Evolutionary conservation across 2,329 filamentous ascomycete species (phyloP), one percentile per base, ranked within the genome.

Genomic region (Talaromyces sp.): DNA sequence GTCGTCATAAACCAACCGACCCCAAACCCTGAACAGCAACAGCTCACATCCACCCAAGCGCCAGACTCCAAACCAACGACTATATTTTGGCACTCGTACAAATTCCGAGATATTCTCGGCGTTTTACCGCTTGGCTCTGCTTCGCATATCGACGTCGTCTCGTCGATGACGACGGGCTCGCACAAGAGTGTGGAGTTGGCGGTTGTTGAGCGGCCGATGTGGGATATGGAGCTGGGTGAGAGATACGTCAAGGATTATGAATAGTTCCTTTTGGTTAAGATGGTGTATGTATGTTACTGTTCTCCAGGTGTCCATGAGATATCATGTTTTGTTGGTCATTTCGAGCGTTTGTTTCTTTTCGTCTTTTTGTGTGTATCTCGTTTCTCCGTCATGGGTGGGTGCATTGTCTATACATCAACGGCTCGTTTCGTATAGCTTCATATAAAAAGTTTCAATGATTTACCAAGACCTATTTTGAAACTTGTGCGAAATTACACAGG

Each of bases 71-170:
- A 35, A 54, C n/a, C 39, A 31, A 31, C 42, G 6, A 35, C 60
- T 3, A 58, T 64, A 42, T 64, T 61, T 28, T 98, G 92, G 91
- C 86, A 88, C 73, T 96, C 93, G 5, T 92, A 90, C 82, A 96
- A 96, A 76, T 99, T 98, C 77, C 85, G 93, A 63, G 91, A 93
- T n/a, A 92, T 99, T 69, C 81, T 99, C 65, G 95, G 93, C 5
- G 83, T 89, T 50, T 82, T 86, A 21, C 82, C 84, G 18, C 76
- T 89, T 35, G 80, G 78, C 40, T 58, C 69, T 28, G 40, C 65
- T 46, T 67, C 48, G 18, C 48, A 52, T 33, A n/a, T 52, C 9
- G 28, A 35, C 14, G 14, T 14, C 7, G 25, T 31, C 16, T 37
- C 50, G 5, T 21, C 28, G 11, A 12, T 11, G 2, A 75, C 83